phyloP scores from a whole-genome alignment of 768 basidiomycete species.

The Amanita pallidorosea region DNA sequence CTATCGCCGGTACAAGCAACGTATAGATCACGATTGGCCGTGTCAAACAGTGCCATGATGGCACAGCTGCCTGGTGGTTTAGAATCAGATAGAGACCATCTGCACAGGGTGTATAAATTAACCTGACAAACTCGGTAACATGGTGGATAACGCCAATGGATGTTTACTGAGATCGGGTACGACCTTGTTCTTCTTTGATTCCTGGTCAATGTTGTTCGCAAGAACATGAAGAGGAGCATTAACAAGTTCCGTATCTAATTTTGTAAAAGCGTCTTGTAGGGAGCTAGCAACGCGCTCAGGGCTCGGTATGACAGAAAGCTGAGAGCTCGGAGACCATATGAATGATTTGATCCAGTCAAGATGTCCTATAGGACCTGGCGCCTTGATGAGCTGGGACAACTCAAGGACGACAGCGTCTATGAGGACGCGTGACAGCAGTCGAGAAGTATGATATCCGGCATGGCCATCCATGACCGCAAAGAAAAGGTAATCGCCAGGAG shows the following conservation, averaged over 20 bases:
- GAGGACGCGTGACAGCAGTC: slow-evolving; percentile 71
- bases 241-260: slow-evolving; percentile 79
- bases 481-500: slow-evolving; percentile 67
- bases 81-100: slow-evolving; percentile 9
- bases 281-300: slow-evolving; percentile 49
- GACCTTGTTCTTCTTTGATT: slow-evolving; percentile 35
- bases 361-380: slow-evolving; percentile 17
- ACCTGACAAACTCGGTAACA: slow-evolving; percentile 81
- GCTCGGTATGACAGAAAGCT: slow-evolving; percentile 23
- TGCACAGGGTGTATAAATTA: slow-evolving; percentile 8
- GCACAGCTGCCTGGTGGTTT: slow-evolving; percentile 71
- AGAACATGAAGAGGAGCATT: slow-evolving; percentile 69
- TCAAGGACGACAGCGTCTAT: slow-evolving; percentile 79
- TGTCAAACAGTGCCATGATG: slow-evolving; percentile 80
- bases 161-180: slow-evolving; percentile 62
- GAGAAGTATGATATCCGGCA: slow-evolving; percentile 73
- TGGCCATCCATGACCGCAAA: slow-evolving; percentile 93
- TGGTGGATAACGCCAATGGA: slow-evolving; percentile 57
- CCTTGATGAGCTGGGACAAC: slow-evolving; percentile 42
- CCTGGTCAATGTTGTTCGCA: slow-evolving; percentile 41
- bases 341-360: slow-evolving; percentile 28
- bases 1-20: slow-evolving; percentile 91
- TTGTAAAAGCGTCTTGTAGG: slow-evolving; percentile 67
- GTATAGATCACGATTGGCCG: slow-evolving; percentile 71
- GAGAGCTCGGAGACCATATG: slow-evolving; percentile 22